These are phyloP conservation scores for Diaporthe sp. DNA, from an alignment of 2,329 filamentous ascomycete species.

Conservation along the genomic window DNA sequence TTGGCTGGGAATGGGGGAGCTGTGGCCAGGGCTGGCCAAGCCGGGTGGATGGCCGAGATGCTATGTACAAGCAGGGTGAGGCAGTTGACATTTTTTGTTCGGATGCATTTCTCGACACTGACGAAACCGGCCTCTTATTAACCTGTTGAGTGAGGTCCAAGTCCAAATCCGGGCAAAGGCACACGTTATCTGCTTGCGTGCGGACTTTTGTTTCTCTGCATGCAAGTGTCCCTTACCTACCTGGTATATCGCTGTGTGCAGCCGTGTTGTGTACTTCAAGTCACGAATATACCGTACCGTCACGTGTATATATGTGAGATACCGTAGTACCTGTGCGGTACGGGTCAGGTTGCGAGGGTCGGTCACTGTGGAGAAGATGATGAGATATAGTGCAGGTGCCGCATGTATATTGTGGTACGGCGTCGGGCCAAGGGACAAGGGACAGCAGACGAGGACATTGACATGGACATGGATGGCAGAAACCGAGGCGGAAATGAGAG, in stretches of 20 bases:
- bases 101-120: background rate
- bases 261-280: background rate
- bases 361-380: background rate
- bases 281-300: background rate
- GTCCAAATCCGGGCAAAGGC: no score
- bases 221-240: background rate
- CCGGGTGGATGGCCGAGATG: slow-evolving; percentile 4
- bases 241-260: background rate
- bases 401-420: background rate
- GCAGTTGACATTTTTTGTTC: background rate
- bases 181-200: background rate
- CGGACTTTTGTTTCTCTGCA: no score
- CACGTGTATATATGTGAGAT: background rate
- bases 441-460: background rate
- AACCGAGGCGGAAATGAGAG: background rate
- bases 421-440: background rate
- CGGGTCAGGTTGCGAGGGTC: background rate
- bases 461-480: slow-evolving; percentile 21
- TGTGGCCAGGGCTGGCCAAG: background rate
- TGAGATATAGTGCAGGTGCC: background rate
- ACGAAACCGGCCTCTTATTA: background rate
- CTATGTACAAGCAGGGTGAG: background rate
- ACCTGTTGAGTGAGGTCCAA: background rate
- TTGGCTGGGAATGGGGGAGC: background rate
- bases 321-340: background rate